A percentile compares a stretch with the other conserved stretches of the same genome.
phyloP scores from a whole-genome alignment of 208 protist species.

The Angomonas deanei region DNA sequence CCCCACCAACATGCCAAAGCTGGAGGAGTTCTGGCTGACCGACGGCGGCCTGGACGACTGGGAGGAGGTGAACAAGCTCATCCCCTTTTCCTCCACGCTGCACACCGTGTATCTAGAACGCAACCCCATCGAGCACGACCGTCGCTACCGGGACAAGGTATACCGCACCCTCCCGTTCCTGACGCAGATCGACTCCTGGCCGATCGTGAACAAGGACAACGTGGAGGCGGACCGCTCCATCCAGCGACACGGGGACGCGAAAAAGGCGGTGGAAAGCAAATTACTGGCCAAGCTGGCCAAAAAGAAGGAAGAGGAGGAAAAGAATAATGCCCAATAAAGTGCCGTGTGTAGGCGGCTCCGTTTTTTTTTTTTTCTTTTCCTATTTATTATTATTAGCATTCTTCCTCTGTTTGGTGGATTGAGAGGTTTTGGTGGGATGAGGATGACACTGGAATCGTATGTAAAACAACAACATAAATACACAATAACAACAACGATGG shows the following conservation, averaged over 20 bases:
- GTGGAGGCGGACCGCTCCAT: conserved; percentile 74
- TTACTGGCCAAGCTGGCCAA: too few species aligned
- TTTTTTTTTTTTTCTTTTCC: conserved; percentile 1
- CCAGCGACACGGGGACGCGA: conserved; percentile 19
- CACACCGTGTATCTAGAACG: conserved; percentile 87
- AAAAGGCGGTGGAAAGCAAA: neutral
- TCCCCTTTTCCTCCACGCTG: conserved; percentile 45
- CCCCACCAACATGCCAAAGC: conserved; percentile 49
- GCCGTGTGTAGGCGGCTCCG: neutral
- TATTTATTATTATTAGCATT: neutral
- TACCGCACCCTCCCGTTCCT: conserved; percentile 80
- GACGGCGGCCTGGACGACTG: conserved; percentile 80
- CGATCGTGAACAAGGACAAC: conserved; percentile 80
- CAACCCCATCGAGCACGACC: conserved; percentile 87
- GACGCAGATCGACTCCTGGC: conserved; percentile 86
- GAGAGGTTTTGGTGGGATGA: too few species aligned
- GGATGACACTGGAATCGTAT: too few species aligned
- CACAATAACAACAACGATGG: too few species aligned
- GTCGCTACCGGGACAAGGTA: conserved; percentile 84
- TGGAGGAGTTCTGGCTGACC: conserved; percentile 90
- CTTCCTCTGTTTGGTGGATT: too few species aligned
- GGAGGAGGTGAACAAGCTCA: conserved; percentile 75
- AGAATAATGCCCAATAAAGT: neutral
- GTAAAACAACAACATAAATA: too few species aligned
- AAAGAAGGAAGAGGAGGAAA: neutral